Evolutionary conservation across 2,329 filamentous ascomycete species (phyloP).

Genomic region (Phaeosphaeria sp.): DNA sequence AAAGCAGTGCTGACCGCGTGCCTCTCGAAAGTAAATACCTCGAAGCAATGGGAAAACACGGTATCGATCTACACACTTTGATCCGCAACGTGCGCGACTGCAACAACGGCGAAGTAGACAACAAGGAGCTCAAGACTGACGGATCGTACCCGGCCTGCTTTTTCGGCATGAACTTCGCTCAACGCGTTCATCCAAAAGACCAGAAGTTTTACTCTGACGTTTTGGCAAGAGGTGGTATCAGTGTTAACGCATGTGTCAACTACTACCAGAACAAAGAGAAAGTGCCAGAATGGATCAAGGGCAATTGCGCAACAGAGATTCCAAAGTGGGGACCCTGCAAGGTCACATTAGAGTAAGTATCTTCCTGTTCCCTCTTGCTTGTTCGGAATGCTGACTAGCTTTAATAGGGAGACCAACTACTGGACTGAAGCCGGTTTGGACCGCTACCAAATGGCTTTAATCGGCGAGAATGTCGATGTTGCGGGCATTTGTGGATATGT

Average conservation of each 20-base stretch:
- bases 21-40: background rate
- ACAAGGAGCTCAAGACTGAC: background rate
- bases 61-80: background rate
- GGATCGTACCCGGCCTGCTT: background rate
- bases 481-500: background rate
- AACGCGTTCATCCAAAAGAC: background rate
- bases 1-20: background rate
- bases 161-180: background rate
- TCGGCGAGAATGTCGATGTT: background rate
- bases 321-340: background rate
- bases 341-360: background rate
- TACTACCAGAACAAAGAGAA: background rate
- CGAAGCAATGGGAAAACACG: background rate
- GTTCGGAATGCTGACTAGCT: background rate
- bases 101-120: background rate
- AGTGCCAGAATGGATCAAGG: background rate
- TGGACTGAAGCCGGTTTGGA: background rate
- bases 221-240: background rate
- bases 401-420: background rate
- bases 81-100: background rate
- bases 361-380: background rate
- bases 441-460: background rate
- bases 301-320: background rate
- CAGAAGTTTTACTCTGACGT: background rate
- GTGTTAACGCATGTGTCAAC: background rate